Evolutionary conservation across 257 asterid species (phyloP).

Genomic region (Fraxinus quadrangulata): DNA sequence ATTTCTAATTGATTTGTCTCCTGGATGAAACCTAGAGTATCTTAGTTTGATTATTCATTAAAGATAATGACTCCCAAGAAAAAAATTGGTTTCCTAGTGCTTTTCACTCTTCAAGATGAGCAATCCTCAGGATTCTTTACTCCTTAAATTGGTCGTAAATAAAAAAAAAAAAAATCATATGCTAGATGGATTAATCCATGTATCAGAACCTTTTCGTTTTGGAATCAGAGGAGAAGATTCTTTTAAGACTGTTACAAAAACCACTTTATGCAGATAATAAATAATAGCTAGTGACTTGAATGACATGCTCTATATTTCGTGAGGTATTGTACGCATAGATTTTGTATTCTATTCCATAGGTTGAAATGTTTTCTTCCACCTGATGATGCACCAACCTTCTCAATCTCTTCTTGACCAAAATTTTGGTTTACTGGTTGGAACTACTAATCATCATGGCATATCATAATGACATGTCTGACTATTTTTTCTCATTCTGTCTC

Average conservation of each 20-base stretch:
- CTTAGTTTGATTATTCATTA: neutral
- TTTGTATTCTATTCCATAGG: neutral
- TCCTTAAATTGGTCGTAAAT: neutral
- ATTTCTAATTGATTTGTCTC: neutral
- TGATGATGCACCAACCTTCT: neutral
- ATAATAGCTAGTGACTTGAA: neutral
- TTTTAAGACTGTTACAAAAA: neutral
- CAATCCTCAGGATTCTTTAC: neutral
- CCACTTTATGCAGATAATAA: neutral
- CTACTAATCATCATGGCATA: neutral
- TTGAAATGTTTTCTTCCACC: neutral
- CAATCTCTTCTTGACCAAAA: neutral
- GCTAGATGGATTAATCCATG: neutral
- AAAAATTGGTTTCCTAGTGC: neutral
- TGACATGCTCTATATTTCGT: neutral
- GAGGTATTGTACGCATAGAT: neutral
- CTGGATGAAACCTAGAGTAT: neutral
- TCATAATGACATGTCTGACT: neutral
- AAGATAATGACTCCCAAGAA: neutral
- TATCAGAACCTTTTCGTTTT: neutral
- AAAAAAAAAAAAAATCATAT: too few relatives aligned
- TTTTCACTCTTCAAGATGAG: neutral
- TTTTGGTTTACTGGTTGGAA: neutral
- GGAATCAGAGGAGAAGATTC: neutral
- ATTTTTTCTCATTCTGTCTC: constrained; percentile 11